Evolutionary conservation across 73 alveolate species (phyloP), one percentile per base, ranked within the genome.

Genomic region (Paramecium octaurelia): DNA sequence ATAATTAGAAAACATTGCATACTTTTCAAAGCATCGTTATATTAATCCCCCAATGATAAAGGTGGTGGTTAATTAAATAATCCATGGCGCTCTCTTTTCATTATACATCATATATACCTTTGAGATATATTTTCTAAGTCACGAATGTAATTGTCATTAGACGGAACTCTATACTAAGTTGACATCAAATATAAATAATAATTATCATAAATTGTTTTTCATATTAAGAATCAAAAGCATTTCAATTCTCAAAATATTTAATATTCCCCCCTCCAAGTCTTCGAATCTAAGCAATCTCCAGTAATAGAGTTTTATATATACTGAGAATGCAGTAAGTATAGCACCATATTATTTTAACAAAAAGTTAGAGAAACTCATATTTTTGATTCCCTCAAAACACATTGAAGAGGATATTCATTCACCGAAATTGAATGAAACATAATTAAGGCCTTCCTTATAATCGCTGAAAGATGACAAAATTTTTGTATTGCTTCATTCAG

Each of bases 11-110:
- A 29, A 38, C 14, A 35, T 73, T 12, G 11, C 3, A 64, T 73
- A 73, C 87, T 73, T 73, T 73, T 36, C 21, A 73, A 73, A 21
- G 87, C 57, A 73, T 73, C 87, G 87, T 73, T 73, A 73, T 73
- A 73, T 73, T 73, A 36, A 40, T 73, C 87, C 5, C 87, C 87
- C 59, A 73, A 31, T 36, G 34, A 36, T 34, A 73, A 43, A 21
- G 87, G 87, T 8, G 87, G 87, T 35, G 87, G 87, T 73, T 73
- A 40, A 14, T 35, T 73, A 40, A 73, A 73, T 11, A 73, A 73
- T 35, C 87, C 87, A 35, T 73, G 87, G 1, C 87, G 87, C 24
- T 73, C 87, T 73, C 87, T 73, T 73, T 16, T 34, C 46, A 9
- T 31, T 35, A 73, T 20, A 11, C 31, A 73, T 21, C 18, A 21